phyloP scores from a whole-genome alignment of 257 asterid genomes.

The Coffea canephora region DNA sequence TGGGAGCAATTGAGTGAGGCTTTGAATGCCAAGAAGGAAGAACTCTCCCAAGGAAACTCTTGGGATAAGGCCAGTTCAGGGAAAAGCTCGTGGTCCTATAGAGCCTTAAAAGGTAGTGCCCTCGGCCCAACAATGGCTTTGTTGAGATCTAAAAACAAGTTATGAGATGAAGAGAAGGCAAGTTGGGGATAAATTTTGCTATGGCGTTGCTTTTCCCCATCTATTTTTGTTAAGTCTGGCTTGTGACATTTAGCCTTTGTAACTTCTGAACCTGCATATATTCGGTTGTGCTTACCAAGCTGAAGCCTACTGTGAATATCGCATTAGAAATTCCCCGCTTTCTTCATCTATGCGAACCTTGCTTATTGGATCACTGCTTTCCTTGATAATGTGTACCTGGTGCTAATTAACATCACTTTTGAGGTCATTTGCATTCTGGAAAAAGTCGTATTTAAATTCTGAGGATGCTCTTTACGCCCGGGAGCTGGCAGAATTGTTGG shows the following conservation, averaged over 20 bases:
- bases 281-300: background rate
- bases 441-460: background rate
- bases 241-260: background rate
- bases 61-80: conserved; percentile 42
- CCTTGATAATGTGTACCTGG: background rate
- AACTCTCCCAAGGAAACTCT: conserved; percentile 39
- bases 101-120: conserved; percentile 60
- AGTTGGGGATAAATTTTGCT: conserved; percentile 1
- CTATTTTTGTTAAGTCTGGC: background rate
- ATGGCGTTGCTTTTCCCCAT: background rate
- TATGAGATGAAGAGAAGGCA: conserved; percentile 23
- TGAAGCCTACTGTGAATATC: background rate
- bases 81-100: conserved; percentile 51
- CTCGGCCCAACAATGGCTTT: conserved; percentile 74
- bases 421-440: background rate
- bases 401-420: background rate
- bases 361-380: background rate
- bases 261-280: background rate
- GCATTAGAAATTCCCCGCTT: background rate
- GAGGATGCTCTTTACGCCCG: background rate
- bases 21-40: conserved; percentile 58
- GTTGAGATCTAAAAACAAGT: conserved; percentile 55
- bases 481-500: background rate
- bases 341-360: background rate
- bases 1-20: conserved; percentile 78